Base-by-base conservation (phyloP, 2,329 filamentous ascomycete genomes). In the Aureobasidium pullulans region DNA sequence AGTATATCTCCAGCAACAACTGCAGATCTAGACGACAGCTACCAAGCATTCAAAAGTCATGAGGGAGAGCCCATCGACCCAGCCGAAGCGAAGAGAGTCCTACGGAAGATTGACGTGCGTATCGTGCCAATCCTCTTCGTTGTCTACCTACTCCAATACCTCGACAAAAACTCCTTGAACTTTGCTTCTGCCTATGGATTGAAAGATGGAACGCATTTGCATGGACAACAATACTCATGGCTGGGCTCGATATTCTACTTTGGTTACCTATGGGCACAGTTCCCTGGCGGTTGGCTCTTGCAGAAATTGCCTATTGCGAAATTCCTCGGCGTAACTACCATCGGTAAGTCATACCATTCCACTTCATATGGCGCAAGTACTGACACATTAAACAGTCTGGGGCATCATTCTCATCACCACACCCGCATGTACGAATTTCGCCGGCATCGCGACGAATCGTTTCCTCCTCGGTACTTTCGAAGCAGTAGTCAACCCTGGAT, bases 221-320 rank as follows among this genome's bases (percentile, higher is more conserved):
- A 72, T 7, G 76, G 76, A 10, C 73, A 80, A 60, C 72, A 82
- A 57, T 83, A 81, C 64, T 76, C 76, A 11, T 82, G 80, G 80
- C 71, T 80, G 9, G 72, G 72, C 7, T 75, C 72, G 1, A 79
- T 79, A 7, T 80, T 79, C 64, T 80, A 79, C 64, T 77, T 80
- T 62, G 77, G 77, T 13, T 79, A 79, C 62, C 70, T 79, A 1
- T 65, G 72, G 28, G 75, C 74, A 1, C 77, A 80, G 63, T 77
- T 71, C 53, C 77, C 77, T 1, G 71, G 72, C 0, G 76, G 76
- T 11, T 72, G 75, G 39, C 66, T 76, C 1, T 66, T 79, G 56
- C 77, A 79, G 60, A 71, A 75, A 40, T 66, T 79, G 1, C 77
- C 77, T 0, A 75, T 76, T 40, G 77, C 72, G 2, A 79, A 79